Conservation (phyloP, 106 monocot species). For the Platanthera guangdongensis region DNA sequence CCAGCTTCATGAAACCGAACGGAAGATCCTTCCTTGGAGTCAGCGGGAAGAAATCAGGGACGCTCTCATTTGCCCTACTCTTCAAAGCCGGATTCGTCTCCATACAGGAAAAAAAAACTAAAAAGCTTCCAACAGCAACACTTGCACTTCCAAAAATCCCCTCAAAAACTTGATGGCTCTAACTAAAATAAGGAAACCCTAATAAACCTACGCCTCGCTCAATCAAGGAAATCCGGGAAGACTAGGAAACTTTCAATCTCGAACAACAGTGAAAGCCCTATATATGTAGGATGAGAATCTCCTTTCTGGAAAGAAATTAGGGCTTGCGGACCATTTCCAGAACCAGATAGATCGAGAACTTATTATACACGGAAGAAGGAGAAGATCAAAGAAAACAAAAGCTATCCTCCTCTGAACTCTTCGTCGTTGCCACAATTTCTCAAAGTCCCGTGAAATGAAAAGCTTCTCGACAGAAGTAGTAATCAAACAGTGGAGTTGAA, state of each 20-base stretch:
- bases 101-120: not conserved
- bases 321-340: too few relatives aligned
- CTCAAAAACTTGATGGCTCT: too few relatives aligned
- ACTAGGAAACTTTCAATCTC: too few relatives aligned
- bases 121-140: not conserved
- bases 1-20: slow-evolving; percentile 25
- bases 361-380: not conserved
- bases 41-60: slow-evolving; percentile 11
- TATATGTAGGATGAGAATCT: too few relatives aligned
- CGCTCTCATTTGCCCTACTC: slow-evolving; percentile 5
- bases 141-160: not conserved
- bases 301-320: too few relatives aligned
- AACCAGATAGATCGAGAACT: too few relatives aligned
- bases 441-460: not conserved
- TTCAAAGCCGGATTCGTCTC: slow-evolving; percentile 16
- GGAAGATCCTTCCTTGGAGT: slow-evolving; percentile 25
- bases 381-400: not conserved
- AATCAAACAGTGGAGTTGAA: too few relatives aligned
- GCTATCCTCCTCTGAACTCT: not conserved
- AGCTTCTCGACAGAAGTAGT: too few relatives aligned
- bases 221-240: too few relatives aligned
- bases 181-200: too few relatives aligned
- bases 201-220: too few relatives aligned
- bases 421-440: not conserved
- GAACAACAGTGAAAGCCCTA: too few relatives aligned